Percentiles rank a stretch among this genome's conserved stretches.
Conservation (phyloP, 371 early-diverging fungal species). For the Actinomortierella ambigua region DNA sequence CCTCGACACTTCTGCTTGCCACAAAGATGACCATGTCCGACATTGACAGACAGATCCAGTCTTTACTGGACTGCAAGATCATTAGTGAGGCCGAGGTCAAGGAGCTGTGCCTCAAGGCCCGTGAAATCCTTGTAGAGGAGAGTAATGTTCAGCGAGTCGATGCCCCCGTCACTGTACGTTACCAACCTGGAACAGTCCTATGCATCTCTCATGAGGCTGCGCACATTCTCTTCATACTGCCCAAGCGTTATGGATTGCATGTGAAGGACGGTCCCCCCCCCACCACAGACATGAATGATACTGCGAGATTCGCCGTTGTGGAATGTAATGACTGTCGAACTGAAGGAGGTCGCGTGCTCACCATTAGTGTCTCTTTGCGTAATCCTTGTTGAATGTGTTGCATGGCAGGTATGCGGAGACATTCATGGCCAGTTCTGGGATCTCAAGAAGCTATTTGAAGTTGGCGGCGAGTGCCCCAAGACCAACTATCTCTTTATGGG, state of each 20-base stretch:
- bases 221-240: neutral
- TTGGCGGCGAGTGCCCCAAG: conserved; percentile 96
- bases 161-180: conserved; percentile 94
- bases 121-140: conserved; percentile 95
- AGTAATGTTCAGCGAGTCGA: conserved; percentile 95
- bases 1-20: too few relatives aligned
- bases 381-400: too few relatives aligned
- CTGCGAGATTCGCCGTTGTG: too few relatives aligned
- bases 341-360: neutral
- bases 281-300: too few relatives aligned
- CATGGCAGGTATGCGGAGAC: conserved; percentile 94
- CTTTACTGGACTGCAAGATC: conserved; percentile 87
- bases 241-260: too few relatives aligned
- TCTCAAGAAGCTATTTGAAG: conserved; percentile 92
- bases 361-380: too few relatives aligned
- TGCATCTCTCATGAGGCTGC: neutral
- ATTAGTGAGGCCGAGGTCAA: conserved; percentile 93
- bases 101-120: conserved; percentile 90
- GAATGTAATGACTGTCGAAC: neutral
- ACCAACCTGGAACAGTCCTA: neutral
- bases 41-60: conserved; percentile 80
- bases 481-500: conserved; percentile 99
- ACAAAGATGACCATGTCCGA: conserved; percentile 14
- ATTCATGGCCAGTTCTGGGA: conserved; percentile 99
- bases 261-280: too few relatives aligned